Conservation (phyloP, 768 basidiomycete species). For the Collybia nuda region DNA sequence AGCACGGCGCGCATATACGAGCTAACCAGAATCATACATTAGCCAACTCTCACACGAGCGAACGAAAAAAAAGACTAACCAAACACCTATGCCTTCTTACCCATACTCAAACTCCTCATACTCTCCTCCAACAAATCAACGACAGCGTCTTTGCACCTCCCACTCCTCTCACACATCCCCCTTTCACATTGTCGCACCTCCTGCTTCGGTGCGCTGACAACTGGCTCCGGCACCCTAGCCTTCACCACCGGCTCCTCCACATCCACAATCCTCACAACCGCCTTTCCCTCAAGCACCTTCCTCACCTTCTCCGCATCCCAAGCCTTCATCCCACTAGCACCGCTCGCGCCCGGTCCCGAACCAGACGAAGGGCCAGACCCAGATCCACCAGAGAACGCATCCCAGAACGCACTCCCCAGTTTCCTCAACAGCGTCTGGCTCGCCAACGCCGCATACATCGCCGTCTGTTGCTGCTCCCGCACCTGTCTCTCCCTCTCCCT, state of each 20-base stretch:
- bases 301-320: conserved; percentile 81
- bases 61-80: too few species aligned
- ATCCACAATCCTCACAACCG: conserved; percentile 78
- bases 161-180: conserved; percentile 13
- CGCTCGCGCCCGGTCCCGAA: conserved; percentile 1
- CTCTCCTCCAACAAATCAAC: conserved; percentile 61
- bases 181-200: conserved; percentile 3
- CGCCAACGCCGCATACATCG: conserved; percentile 71
- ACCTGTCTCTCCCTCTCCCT: conserved; percentile 25
- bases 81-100: conserved; percentile 42
- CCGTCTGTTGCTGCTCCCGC: conserved; percentile 40
- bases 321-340: conserved; percentile 30
- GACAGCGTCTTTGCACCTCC: conserved; percentile 19
- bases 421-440: conserved; percentile 73
- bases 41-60: too few species aligned
- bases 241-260: conserved; percentile 44
- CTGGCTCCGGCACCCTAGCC: conserved; percentile 11
- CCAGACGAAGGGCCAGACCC: conserved; percentile 15
- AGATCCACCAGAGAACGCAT: conserved; percentile 71
- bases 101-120: conserved; percentile 63
- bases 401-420: conserved; percentile 82
- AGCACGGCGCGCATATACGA: too few species aligned
- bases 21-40: too few species aligned
- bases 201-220: background rate
- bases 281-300: conserved; percentile 79